phyloP scores from a whole-genome alignment of 305 asterid species.

The Solanum hybrid region DNA sequence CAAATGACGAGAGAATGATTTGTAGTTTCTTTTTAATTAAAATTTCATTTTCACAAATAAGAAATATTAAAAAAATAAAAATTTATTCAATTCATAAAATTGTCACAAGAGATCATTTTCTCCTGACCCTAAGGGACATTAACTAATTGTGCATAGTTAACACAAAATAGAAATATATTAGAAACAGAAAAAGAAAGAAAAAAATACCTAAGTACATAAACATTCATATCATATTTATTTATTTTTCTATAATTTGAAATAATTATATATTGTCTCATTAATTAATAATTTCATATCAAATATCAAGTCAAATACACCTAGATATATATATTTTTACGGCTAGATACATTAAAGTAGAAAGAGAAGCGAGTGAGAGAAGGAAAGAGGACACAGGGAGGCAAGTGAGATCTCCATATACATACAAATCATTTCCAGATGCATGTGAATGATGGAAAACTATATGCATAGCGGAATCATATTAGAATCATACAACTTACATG shows the following conservation, averaged over 20 bases:
- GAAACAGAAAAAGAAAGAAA: background rate
- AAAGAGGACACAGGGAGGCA: background rate
- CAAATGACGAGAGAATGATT: background rate
- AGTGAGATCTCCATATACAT: background rate
- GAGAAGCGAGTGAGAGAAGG: background rate
- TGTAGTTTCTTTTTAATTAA: too few relatives aligned
- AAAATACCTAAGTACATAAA: background rate
- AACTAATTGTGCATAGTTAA: background rate
- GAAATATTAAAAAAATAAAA: too few relatives aligned
- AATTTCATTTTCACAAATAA: background rate
- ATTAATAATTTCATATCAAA: too few relatives aligned
- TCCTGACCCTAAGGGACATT: background rate
- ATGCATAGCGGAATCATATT: accelerated
- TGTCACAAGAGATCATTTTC: background rate
- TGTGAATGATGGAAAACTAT: too few relatives aligned
- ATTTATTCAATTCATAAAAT: background rate
- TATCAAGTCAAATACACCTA: too few relatives aligned
- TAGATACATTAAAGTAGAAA: background rate
- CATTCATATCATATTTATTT: background rate
- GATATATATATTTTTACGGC: accelerated
- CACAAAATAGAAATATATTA: background rate
- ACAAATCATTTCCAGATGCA: background rate
- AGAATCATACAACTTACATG: too few relatives aligned
- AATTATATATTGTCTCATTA: too few relatives aligned
- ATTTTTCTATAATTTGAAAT: background rate